Conservation (phyloP, 768 basidiomycete genomes). For the Lactifluus echinatus region DNA sequence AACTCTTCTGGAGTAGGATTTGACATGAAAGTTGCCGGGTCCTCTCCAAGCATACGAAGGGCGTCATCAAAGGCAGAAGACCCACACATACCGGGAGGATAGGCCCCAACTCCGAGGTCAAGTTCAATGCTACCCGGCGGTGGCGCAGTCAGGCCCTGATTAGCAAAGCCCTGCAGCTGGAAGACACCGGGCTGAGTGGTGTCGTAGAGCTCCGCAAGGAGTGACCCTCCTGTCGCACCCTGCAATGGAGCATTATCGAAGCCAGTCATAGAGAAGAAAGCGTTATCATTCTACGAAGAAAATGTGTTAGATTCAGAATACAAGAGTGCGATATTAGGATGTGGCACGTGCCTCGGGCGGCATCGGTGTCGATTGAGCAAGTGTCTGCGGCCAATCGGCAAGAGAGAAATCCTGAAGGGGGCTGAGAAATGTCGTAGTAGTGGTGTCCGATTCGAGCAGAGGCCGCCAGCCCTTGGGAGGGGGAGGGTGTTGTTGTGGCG, state of each 20-base stretch:
- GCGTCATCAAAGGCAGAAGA: background rate
- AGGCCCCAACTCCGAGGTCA: slow-evolving; percentile 3
- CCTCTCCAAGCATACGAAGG: background rate
- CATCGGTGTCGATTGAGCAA: background rate
- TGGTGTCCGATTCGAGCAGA: background rate
- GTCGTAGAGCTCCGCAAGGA: background rate
- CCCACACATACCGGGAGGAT: background rate
- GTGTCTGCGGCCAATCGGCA: background rate
- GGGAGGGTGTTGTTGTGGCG: background rate
- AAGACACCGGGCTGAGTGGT: background rate
- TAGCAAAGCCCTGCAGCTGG: background rate
- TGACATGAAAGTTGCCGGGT: background rate
- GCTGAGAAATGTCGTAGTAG: background rate
- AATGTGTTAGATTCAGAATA: background rate
- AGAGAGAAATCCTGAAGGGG: background rate
- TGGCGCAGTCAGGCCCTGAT: background rate
- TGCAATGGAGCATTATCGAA: background rate
- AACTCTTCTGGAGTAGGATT: slow-evolving; percentile 1
- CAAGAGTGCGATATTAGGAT: background rate
- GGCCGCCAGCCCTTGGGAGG: background rate
- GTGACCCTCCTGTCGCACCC: background rate
- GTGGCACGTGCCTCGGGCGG: background rate
- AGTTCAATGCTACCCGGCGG: slow-evolving; percentile 11
- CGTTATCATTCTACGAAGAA: background rate
- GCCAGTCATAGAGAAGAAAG: background rate